Evolutionary conservation across 208 protist genomes (phyloP).

Genomic region (Entamoeba histolytica): DNA sequence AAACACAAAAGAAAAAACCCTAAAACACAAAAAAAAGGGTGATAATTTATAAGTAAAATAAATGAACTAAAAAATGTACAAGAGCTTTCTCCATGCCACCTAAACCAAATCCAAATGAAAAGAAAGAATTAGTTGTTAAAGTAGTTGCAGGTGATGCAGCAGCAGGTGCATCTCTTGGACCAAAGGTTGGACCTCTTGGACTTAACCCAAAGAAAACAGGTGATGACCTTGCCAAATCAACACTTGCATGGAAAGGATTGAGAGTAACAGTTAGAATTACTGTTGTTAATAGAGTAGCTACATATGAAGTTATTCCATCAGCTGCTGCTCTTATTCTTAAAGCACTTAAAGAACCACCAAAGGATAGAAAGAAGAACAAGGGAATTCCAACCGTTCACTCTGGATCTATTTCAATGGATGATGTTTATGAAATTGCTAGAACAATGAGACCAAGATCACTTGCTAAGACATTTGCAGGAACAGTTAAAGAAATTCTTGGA

Average conservation of each 20-base stretch:
- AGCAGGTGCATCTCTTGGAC: slow-evolving; percentile 21
- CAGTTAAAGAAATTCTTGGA: slow-evolving; percentile 27
- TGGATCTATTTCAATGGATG: slow-evolving; percentile 17
- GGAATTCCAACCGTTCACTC: slow-evolving; percentile 9
- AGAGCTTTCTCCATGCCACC: background rate
- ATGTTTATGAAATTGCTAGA: slow-evolving; percentile 23
- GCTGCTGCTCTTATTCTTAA: slow-evolving; percentile 26
- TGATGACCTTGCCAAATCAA: slow-evolving; percentile 93
- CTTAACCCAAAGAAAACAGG: slow-evolving; percentile 94
- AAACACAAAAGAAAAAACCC: too few relatives aligned
- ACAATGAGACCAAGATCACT: slow-evolving; percentile 7
- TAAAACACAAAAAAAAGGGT: too few relatives aligned
- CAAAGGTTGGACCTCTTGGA: slow-evolving; percentile 95
- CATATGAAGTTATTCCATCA: slow-evolving; percentile 40
- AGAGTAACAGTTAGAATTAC: slow-evolving; percentile 83
- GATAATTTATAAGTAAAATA: too few relatives aligned
- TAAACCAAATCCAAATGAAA: background rate
- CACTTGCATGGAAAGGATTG: slow-evolving; percentile 93
- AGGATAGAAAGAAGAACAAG: slow-evolving; percentile 18
- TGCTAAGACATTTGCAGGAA: slow-evolving; percentile 10
- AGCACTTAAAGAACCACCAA: slow-evolving; percentile 27
- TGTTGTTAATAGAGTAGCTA: slow-evolving; percentile 90
- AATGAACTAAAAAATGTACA: too few relatives aligned
- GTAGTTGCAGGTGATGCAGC: background rate
- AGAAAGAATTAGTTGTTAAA: background rate